These are phyloP conservation scores for Climacium dendroides DNA, from an alignment of 225 moss, liverwort and hornwort genomes.

Conservation along the genomic window DNA sequence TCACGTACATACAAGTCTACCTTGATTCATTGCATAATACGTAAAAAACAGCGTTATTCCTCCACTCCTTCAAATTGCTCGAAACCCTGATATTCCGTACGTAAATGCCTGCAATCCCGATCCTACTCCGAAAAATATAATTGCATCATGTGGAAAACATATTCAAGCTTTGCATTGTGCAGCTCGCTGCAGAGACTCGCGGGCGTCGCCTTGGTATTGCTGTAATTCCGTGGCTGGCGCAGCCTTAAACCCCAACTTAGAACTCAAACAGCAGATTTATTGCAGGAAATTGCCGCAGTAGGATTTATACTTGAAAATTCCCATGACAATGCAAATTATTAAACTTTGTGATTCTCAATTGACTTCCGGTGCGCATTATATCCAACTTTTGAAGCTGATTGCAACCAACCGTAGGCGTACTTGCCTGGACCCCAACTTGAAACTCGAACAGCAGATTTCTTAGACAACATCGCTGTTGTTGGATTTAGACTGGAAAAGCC, in stretches of 20 bases:
- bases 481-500: neutral
- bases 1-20: neutral
- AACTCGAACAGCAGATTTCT: neutral
- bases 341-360: neutral
- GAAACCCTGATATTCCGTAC: neutral
- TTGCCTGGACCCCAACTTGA: neutral
- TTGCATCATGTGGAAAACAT: neutral
- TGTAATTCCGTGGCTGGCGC: no score
- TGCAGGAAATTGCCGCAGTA: no score
- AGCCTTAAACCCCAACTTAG: no score
- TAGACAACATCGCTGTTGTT: neutral
- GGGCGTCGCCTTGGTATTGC: neutral
- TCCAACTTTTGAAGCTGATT: neutral
- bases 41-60: no score
- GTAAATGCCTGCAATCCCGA: neutral
- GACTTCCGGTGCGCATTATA: neutral
- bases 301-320: neutral
- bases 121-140: no score
- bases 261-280: neutral
- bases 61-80: neutral
- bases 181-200: neutral
- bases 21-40: no score
- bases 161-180: neutral
- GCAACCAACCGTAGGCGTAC: neutral
- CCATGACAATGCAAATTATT: no score